Evolutionary conservation across 1,139 yeast genomes (phyloP).

Genomic region (Groenewaldozyma auringiensis): DNA sequence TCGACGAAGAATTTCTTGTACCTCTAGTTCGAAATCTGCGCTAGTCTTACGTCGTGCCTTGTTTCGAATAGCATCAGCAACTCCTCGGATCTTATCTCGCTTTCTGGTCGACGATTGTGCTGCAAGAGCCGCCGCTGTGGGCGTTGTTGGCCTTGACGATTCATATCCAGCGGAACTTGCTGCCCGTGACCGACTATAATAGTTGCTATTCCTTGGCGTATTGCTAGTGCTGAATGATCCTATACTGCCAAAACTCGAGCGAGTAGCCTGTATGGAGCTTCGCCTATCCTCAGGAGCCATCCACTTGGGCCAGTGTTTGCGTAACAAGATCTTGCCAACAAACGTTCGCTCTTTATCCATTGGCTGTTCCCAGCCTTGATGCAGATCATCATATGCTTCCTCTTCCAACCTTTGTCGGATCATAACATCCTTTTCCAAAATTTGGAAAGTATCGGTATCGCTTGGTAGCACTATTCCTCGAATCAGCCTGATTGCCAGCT

Average conservation of each 20-base stretch:
- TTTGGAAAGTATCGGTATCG: slow-evolving; percentile 73
- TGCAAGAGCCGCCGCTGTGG: neutral
- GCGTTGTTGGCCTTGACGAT: neutral
- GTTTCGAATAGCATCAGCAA: neutral
- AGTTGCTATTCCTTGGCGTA: neutral
- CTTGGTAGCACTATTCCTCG: slow-evolving; percentile 53
- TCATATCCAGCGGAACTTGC: neutral
- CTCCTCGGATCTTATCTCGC: slow-evolving; percentile 18
- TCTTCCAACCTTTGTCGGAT: slow-evolving; percentile 65
- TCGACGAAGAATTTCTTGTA: slow-evolving; percentile 29
- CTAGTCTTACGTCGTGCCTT: slow-evolving; percentile 24
- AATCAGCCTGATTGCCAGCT: slow-evolving; percentile 52
- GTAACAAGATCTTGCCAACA: neutral
- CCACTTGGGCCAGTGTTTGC: neutral
- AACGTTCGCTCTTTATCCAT: slow-evolving; percentile 9
- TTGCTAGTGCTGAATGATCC: neutral
- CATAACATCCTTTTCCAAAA: slow-evolving; percentile 61
- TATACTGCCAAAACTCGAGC: neutral
- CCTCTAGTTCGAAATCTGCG: slow-evolving; percentile 33
- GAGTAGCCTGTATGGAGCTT: neutral
- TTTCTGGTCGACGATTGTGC: slow-evolving; percentile 26
- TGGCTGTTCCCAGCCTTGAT: slow-evolving; percentile 59
- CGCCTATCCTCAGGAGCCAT: neutral
- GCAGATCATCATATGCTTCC: slow-evolving; percentile 62
- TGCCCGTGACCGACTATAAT: no score